Conservation (phyloP, 2,329 filamentous ascomycete genomes). For the Phialophora macrospora region DNA sequence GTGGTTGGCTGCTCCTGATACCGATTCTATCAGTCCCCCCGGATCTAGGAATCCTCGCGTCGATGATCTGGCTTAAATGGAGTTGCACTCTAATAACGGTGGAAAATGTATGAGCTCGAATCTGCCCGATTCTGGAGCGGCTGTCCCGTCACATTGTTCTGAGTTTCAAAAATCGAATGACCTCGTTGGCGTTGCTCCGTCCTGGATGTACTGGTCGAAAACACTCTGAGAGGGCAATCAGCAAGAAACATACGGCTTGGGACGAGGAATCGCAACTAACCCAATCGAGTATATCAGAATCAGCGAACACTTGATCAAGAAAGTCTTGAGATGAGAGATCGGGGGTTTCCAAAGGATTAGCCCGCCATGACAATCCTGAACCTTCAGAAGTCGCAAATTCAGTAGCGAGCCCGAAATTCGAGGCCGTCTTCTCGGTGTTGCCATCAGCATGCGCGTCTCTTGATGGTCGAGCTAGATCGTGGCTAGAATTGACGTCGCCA, state of each 20-base stretch:
- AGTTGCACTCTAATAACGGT: background rate
- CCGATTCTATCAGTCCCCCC: background rate
- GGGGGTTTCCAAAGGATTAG: background rate
- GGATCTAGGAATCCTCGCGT: background rate
- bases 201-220: slow-evolving; percentile 21
- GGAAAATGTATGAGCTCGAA: background rate
- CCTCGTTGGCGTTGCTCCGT: slow-evolving; percentile 17
- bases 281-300: slow-evolving; percentile 15
- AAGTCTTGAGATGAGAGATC: slow-evolving; percentile 10
- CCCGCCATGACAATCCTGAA: background rate
- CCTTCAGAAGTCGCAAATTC: background rate
- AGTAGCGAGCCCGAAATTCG: background rate
- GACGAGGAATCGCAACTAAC: background rate
- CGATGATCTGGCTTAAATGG: background rate
- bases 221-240: slow-evolving; percentile 6
- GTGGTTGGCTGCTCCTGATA: background rate
- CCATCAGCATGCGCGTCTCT: background rate
- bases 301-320: slow-evolving; percentile 9
- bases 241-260: background rate
- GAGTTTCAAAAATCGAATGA: slow-evolving; percentile 15
- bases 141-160: background rate
- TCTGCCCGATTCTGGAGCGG: background rate
- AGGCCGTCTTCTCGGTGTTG: too few relatives aligned
- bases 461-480: background rate
- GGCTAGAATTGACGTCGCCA: background rate